Percentiles rank a stretch among this genome's conserved stretches.
phyloP scores from a whole-genome alignment of 1,284 basidiomycete genomes.

The Cutaneotrichosporon cutaneum region DNA sequence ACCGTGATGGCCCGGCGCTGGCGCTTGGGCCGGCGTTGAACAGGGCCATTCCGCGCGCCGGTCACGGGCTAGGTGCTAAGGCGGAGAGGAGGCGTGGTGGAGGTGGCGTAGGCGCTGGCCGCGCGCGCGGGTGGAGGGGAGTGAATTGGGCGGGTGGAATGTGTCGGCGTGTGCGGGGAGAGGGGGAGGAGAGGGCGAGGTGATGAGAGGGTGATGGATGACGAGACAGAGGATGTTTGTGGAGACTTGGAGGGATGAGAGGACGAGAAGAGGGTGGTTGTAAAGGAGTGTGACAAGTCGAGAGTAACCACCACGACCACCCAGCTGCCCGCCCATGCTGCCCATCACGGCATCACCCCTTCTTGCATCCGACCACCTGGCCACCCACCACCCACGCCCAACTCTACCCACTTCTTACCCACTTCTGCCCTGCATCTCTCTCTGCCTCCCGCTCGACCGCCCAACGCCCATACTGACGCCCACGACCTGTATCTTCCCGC shows the following conservation, averaged over 20 bases:
- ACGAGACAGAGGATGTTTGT: not conserved
- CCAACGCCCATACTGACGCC: no score
- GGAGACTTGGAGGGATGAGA: not conserved
- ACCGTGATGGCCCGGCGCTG: slow-evolving; percentile 19
- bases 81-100: not conserved
- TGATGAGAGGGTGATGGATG: slow-evolving; percentile 1
- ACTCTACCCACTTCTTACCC: not conserved
- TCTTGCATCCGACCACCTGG: not conserved
- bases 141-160: not conserved
- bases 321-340: no score
- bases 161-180: not conserved
- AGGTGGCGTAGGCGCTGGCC: not conserved
- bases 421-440: no score
- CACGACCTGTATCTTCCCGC: no score
- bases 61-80: not conserved
- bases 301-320: not conserved
- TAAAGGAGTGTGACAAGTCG: not conserved
- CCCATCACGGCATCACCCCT: not conserved
- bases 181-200: not conserved
- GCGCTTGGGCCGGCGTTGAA: slow-evolving; percentile 17
- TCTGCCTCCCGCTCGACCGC: no score
- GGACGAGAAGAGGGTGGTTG: not conserved
- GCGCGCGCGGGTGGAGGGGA: not conserved
- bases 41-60: slow-evolving; percentile 10
- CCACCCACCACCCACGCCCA: not conserved